phyloP scores from a whole-genome alignment of 1,284 basidiomycete genomes.

The Heterobasidion irregulare region DNA sequence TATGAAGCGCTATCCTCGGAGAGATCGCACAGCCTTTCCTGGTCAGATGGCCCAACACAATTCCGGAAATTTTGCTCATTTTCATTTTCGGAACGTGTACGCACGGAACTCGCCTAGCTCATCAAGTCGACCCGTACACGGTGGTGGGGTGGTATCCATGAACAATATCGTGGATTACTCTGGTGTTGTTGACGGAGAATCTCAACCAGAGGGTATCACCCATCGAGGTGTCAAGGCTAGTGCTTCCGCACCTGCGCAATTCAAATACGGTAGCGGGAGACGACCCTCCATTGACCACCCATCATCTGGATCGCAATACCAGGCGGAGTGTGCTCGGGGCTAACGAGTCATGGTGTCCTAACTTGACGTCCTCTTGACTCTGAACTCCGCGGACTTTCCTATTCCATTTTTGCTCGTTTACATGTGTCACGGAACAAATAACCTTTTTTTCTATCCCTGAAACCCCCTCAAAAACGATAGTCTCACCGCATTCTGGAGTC shows the following conservation, averaged over 20 bases:
- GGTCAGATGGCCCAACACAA: not conserved
- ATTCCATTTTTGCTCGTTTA: no score
- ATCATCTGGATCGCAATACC: not conserved
- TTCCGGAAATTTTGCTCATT: not conserved
- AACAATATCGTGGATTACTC: conserved; percentile 6
- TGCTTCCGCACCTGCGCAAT: conserved; percentile 10
- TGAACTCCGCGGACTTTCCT: no score
- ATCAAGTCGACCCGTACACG: conserved; percentile 1
- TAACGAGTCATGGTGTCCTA: not conserved
- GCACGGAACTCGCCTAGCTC: conserved; percentile 1
- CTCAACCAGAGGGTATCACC: not conserved
- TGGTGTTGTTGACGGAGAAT: not conserved
- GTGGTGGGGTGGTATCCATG: conserved; percentile 10
- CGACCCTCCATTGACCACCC: not conserved
- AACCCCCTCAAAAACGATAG: not conserved
- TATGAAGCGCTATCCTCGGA: not conserved
- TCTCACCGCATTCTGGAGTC: not conserved
- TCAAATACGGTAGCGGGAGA: conserved; percentile 1
- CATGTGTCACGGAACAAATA: no score
- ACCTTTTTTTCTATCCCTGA: no score
- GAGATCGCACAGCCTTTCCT: not conserved
- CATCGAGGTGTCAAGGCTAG: conserved; percentile 6
- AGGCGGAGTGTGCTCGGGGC: not conserved
- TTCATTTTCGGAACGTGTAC: not conserved
- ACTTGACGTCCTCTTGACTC: not conserved